These are phyloP conservation scores for Diaporthe aspalathi DNA, from an alignment of 2,329 filamentous ascomycete species.

Conservation along the genomic window DNA sequence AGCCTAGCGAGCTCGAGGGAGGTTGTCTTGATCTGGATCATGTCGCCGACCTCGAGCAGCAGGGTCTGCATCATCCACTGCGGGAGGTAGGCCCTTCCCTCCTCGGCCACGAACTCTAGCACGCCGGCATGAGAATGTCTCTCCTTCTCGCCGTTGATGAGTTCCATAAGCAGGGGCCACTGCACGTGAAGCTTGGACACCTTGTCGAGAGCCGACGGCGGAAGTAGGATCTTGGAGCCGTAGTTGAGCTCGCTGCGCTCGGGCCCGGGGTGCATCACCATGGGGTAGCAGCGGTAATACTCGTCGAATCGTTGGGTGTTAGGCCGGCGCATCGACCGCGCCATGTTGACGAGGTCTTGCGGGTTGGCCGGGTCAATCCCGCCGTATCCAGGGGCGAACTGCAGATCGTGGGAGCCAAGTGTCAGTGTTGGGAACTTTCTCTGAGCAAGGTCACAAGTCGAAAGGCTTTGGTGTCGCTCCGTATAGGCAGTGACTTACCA, in stretches of 20 bases:
- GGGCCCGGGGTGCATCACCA: constrained; percentile 91
- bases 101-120: constrained; percentile 96
- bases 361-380: constrained; percentile 61
- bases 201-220: constrained; percentile 96
- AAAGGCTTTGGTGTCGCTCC: background rate
- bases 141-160: constrained; percentile 86
- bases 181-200: constrained; percentile 95
- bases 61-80: constrained; percentile 98
- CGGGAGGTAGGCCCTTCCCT: constrained; percentile 94
- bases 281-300: constrained; percentile 97
- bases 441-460: background rate
- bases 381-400: constrained; percentile 54
- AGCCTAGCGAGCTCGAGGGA: constrained; percentile 89
- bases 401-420: constrained; percentile 26
- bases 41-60: constrained; percentile 88
- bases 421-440: constrained; percentile 6
- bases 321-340: constrained; percentile 57
- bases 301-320: constrained; percentile 89
- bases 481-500: constrained; percentile 40
- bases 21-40: constrained; percentile 94
- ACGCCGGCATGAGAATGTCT: constrained; percentile 93
- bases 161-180: constrained; percentile 96
- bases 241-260: constrained; percentile 93
- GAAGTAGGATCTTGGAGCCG: constrained; percentile 96
- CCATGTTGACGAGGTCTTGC: constrained; percentile 62